Percentiles rank a stretch among this genome's conserved stretches.
phyloP scores from a whole-genome alignment of 2,329 filamentous ascomycete genomes.

The Juglanconis juglandina region DNA sequence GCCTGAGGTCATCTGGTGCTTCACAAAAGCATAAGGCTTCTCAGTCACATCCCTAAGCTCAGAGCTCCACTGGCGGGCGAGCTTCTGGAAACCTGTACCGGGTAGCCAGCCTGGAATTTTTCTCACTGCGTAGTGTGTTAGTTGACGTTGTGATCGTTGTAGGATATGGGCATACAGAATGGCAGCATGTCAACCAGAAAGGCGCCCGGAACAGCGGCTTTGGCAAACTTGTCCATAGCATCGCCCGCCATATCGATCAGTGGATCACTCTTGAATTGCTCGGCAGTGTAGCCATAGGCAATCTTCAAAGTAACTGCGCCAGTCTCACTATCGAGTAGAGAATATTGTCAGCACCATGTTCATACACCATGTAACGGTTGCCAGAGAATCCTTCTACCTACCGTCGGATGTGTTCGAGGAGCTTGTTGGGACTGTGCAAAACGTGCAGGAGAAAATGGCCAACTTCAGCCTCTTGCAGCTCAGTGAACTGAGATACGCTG shows the following conservation, averaged over 20 bases:
- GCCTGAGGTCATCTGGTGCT: constrained; percentile 23
- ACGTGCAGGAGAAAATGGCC: constrained; percentile 41
- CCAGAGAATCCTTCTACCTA: constrained; percentile 21
- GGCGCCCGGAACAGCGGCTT: constrained; percentile 26
- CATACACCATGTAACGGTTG: no score
- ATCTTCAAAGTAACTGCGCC: constrained; percentile 20
- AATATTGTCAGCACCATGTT: background rate
- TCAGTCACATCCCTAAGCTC: background rate
- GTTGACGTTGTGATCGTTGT: background rate
- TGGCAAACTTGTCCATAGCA: constrained; percentile 28
- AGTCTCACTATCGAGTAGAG: background rate
- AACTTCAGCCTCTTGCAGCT: constrained; percentile 41
- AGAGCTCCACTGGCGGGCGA: constrained; percentile 25
- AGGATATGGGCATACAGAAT: background rate
- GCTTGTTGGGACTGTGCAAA: constrained; percentile 33
- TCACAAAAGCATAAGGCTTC: constrained; percentile 20
- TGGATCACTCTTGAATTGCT: constrained; percentile 27
- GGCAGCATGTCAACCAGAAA: constrained; percentile 35
- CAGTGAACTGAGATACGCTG: constrained; percentile 35
- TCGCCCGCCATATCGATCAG: constrained; percentile 28
- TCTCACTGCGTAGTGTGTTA: constrained; percentile 25
- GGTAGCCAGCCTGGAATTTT: constrained; percentile 30
- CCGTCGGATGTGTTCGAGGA: constrained; percentile 41
- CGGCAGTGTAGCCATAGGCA: constrained; percentile 30
- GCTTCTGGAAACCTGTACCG: constrained; percentile 28